Percentiles rank a stretch among this genome's conserved stretches.
phyloP scores from a whole-genome alignment of 805 yeast species.

The Saccharomycopsis guyanensis region DNA sequence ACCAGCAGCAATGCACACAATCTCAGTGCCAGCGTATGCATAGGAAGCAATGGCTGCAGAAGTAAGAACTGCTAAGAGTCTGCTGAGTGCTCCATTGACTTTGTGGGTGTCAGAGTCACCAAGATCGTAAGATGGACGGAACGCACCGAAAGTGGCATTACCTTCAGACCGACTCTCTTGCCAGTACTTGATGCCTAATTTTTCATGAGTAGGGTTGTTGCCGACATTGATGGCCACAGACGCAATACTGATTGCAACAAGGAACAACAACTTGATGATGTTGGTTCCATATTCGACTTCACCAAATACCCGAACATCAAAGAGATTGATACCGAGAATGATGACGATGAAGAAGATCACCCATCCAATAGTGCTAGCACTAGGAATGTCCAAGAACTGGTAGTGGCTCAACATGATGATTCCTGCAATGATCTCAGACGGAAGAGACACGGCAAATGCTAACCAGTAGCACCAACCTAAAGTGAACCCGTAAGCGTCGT shows the following conservation, averaged over 20 bases:
- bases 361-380: conserved; percentile 54
- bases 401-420: conserved; percentile 68
- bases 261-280: conserved; percentile 46
- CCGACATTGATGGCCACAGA: conserved; percentile 56
- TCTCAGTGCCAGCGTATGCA: conserved; percentile 77
- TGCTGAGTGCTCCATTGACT: conserved; percentile 51
- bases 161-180: conserved; percentile 40
- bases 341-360: conserved; percentile 47
- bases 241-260: conserved; percentile 47
- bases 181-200: conserved; percentile 69
- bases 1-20: conserved; percentile 77
- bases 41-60: conserved; percentile 61
- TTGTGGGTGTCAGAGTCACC: conserved; percentile 53
- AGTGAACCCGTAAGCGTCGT: conserved; percentile 70
- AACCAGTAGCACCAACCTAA: conserved; percentile 69
- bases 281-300: conserved; percentile 64
- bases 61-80: conserved; percentile 50
- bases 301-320: conserved; percentile 67
- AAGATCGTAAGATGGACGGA: conserved; percentile 65
- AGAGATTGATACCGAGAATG: conserved; percentile 44
- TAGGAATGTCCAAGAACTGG: conserved; percentile 42
- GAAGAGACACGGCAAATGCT: conserved; percentile 62
- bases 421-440: conserved; percentile 75
- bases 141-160: conserved; percentile 55
- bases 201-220: conserved; percentile 27